Percentiles rank a stretch among this genome's conserved stretches.
phyloP scores from a whole-genome alignment of 2,329 filamentous ascomycete species.

The Thermoascus crustaceus region DNA sequence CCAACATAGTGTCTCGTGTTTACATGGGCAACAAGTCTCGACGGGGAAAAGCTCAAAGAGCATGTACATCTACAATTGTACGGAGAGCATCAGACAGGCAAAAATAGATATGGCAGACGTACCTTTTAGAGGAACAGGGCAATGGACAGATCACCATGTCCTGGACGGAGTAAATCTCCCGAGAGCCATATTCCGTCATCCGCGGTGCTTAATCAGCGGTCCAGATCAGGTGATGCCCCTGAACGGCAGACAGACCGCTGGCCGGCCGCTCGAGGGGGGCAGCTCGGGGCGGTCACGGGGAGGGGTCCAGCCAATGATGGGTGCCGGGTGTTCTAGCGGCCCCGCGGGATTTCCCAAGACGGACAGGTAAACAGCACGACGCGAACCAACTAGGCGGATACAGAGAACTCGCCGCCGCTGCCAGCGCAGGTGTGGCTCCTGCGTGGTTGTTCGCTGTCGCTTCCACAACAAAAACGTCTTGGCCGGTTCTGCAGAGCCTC shows the following conservation, averaged over 20 bases:
- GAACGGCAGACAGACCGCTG: conserved; percentile 13
- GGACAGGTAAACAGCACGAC: conserved; percentile 7
- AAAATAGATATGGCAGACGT: too few relatives aligned
- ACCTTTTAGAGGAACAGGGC: neutral
- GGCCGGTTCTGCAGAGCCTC: conserved; percentile 2
- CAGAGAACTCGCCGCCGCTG: conserved; percentile 9
- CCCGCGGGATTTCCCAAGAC: neutral
- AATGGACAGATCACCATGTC: neutral
- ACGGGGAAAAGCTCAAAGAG: too few relatives aligned
- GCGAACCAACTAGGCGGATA: conserved; percentile 31
- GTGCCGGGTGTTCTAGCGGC: too few relatives aligned
- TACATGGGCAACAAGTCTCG: too few relatives aligned
- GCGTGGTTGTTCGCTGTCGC: neutral
- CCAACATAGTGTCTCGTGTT: too few relatives aligned
- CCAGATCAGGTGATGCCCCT: conserved; percentile 4
- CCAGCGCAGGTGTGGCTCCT: conserved; percentile 7
- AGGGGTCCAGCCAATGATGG: conserved; percentile 19
- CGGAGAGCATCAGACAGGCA: too few relatives aligned
- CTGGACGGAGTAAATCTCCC: neutral
- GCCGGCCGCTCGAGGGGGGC: neutral
- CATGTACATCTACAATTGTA: too few relatives aligned
- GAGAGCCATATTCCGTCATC: neutral
- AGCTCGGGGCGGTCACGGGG: conserved; percentile 7
- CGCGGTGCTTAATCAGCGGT: neutral
- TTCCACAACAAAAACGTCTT: conserved; percentile 12